Evolutionary conservation across 495 filamentous ascomycete species (phyloP), one percentile per base, ranked within the genome.

Genomic region (Aspergillus nidulans): DNA sequence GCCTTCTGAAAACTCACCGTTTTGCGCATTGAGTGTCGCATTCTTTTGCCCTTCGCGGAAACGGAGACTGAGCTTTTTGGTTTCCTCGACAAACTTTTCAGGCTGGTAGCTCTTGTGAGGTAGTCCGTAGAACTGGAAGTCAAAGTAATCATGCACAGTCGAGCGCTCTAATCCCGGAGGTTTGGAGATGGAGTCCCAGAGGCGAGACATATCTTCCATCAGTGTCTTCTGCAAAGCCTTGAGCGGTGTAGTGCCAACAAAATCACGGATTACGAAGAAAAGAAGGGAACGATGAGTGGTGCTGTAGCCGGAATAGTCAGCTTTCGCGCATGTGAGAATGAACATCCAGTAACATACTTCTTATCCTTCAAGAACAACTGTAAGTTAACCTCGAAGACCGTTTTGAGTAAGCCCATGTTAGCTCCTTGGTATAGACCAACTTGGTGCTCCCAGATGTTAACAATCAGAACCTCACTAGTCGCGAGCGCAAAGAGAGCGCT

Each of bases 401-500:
- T 97, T 77, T 98, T 98, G 55, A 98, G 70, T 57, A 98, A 68
- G 2, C 94, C 94, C 94, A 98, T 98, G 70, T 98, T 98, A 55
- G 94, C 94, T 49, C 94, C 94, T 72, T 98, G 94, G 65, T 98
- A 98, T 64, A 98, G 71, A 19, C 94, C 94, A 46, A 98, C 94
- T 71, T 98, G 94, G 70, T 96, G 92, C 73, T 98, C 94, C 94
- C 94, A 98, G 57, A 98, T 92, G 63, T 98, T 98, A 66, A 98
- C 89, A 67, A 98, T 95, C 55, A 98, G 78, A 47, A 98, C 94
- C 76, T 98, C 94, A 72, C 92, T 97, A 23, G 94, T 98, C 38
- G 94, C 94, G 62, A 98, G 79, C 16, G 94, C 94, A 69, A 98
- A 98, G 16, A 98, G 81, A 26, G 94, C 94, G 69, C 90, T 95